phyloP scores from a whole-genome alignment of 352 stramenopile species.

The Heterotrichella gracilis region DNA sequence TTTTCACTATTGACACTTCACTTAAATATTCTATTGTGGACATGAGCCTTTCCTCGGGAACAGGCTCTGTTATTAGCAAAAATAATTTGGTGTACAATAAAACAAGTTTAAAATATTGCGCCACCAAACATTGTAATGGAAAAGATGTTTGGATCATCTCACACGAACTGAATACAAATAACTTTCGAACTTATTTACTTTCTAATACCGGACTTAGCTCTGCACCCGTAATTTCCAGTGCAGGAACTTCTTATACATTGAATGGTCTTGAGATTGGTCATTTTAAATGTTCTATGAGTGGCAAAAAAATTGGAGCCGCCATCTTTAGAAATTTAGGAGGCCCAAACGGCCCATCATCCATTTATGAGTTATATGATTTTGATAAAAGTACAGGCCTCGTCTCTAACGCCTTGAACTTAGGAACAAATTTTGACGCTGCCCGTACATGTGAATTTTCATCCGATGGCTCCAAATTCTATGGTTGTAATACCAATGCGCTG shows the following conservation, averaged over 20 bases:
- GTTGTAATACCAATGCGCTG: not conserved
- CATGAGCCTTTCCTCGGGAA: not conserved
- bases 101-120: too few relatives aligned
- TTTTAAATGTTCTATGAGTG: not conserved
- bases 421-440: not conserved
- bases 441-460: not conserved
- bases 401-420: not conserved
- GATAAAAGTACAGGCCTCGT: not conserved
- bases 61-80: not conserved
- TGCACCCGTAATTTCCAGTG: not conserved
- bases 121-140: not conserved
- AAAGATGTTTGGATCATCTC: not conserved
- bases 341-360: too few relatives aligned
- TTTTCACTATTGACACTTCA: not conserved
- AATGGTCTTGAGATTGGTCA: too few relatives aligned
- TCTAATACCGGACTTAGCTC: not conserved
- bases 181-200: not conserved
- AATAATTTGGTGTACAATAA: not conserved
- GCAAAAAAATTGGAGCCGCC: not conserved
- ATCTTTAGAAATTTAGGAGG: not conserved
- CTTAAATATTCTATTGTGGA: not conserved
- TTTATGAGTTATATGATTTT: not conserved
- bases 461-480: not conserved
- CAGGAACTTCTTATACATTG: too few relatives aligned
- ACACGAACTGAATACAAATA: not conserved